These are phyloP conservation scores for Nadsonia starkeyi-henricii DNA, from an alignment of 1,139 yeast species.

Conservation along the genomic window DNA sequence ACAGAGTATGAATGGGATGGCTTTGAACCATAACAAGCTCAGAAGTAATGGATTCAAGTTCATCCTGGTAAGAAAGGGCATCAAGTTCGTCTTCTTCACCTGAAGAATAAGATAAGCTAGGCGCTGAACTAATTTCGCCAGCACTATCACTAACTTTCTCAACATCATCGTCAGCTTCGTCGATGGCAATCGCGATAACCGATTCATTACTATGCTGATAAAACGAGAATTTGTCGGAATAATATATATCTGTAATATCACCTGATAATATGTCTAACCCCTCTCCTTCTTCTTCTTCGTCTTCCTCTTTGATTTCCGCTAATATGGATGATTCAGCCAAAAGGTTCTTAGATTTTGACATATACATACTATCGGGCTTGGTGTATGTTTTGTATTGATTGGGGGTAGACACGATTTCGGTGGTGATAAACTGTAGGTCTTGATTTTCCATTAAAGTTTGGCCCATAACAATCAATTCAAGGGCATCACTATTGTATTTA, in stretches of 20 bases:
- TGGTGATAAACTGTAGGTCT: too few relatives aligned
- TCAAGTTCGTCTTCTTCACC: neutral
- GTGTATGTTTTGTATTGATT: too few relatives aligned
- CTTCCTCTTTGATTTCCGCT: neutral
- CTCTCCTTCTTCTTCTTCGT: neutral
- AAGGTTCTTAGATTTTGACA: neutral
- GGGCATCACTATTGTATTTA: neutral
- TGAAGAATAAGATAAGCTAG: neutral
- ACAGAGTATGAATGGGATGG: too few relatives aligned
- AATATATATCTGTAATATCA: neutral
- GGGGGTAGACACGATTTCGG: too few relatives aligned
- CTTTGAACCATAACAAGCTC: too few relatives aligned
- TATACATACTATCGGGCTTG: too few relatives aligned
- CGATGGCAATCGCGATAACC: too few relatives aligned
- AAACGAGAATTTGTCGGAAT: too few relatives aligned
- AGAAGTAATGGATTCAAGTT: too few relatives aligned
- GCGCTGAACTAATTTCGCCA: neutral
- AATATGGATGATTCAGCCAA: neutral
- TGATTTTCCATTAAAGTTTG: neutral
- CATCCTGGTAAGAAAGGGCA: neutral
- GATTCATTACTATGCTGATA: too few relatives aligned
- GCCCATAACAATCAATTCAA: neutral
- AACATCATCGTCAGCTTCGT: too few relatives aligned
- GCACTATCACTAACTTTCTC: too few relatives aligned
- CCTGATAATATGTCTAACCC: neutral